Evolutionary conservation across 2,329 filamentous ascomycete species (phyloP).

Genomic region (Chrysoporthe austroafricana): DNA sequence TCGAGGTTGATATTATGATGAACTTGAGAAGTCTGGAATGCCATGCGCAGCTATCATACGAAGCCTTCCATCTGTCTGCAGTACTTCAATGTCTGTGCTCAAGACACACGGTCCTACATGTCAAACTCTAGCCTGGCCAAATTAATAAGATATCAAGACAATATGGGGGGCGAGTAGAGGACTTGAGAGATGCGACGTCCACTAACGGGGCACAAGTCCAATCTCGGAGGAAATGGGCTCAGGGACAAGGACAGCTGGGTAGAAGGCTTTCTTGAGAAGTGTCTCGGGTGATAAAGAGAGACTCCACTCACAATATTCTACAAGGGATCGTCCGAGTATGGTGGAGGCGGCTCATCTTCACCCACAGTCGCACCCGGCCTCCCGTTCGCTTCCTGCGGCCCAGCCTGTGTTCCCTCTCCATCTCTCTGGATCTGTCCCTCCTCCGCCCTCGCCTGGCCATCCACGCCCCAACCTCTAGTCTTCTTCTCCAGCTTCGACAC

Average conservation of each 20-base stretch:
- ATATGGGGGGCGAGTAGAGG: neutral
- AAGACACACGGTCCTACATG: conserved; percentile 23
- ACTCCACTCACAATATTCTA: conserved; percentile 26
- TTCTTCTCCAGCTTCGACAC: conserved; percentile 75
- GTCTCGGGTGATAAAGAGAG: conserved; percentile 29
- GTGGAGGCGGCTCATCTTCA: conserved; percentile 40
- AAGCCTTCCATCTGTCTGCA: conserved; percentile 20
- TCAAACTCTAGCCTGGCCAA: conserved; percentile 3
- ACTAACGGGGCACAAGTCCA: neutral
- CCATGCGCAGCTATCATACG: conserved; percentile 10
- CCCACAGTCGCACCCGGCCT: conserved; percentile 28
- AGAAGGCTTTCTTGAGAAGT: neutral
- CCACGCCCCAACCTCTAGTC: conserved; percentile 33
- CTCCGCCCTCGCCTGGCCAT: conserved; percentile 28
- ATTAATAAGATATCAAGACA: neutral
- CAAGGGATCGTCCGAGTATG: conserved; percentile 45
- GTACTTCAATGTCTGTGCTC: conserved; percentile 7
- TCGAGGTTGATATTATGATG: neutral
- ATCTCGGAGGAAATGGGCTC: conserved; percentile 7
- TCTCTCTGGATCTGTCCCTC: conserved; percentile 27
- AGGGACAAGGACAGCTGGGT: conserved; percentile 3
- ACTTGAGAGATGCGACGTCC: neutral
- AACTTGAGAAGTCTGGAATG: neutral
- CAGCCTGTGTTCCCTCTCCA: conserved; percentile 6
- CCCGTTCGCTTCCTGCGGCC: conserved; percentile 20